Evolutionary conservation across 2,329 filamentous ascomycete species (phyloP), one percentile per base, ranked within the genome.

Genomic region (Diaporthe eres): DNA sequence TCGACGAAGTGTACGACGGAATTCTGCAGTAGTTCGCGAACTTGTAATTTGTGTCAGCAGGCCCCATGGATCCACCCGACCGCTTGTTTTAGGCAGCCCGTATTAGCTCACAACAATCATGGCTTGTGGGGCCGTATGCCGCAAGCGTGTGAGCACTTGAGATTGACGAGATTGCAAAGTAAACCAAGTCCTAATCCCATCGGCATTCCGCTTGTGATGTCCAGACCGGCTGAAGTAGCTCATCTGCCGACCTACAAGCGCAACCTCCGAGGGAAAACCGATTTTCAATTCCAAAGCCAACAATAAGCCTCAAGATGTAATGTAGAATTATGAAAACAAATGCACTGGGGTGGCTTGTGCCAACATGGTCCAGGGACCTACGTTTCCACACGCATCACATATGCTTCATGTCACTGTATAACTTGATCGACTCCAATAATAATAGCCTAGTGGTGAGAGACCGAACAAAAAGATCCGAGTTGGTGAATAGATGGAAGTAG

Each of bases 1-100:
- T 68, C 63, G 63, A 68, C 44, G 22, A 68, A n/a, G 6, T 25
- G 31, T 68, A 68, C 63, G 63, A 68, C 19, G 63, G 31, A 51
- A 15, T n/a, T 37, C 44, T 17, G 61, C 28, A 49, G 44, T 65
- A 34, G 57, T 47, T 65, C 39, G 60, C 10, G 61, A 49, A n/a
- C 19, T 12, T 17, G 17, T 3, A 25, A 51, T 25, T 68, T n/a
- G 63, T 34, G 65, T 53, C 31, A 68, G 65, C 65, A 53, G 31
- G 34, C 65, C 39, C 15, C 22, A 10, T 2, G 22, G 13, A 53
- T 1, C 19, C 31, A 25, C 65, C 31, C 42, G 31, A 37, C 31
- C 15, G 1, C 25, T 1, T 39, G 13, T n/a, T 39, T 4, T 17
- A 68, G 65, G 31, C 65, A 53, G 22, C 12, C 8, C 28, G 19